These are phyloP conservation scores for Debaryomycetaceae sp. DNA, from an alignment of 1,139 yeast genomes.

Conservation along the genomic window DNA sequence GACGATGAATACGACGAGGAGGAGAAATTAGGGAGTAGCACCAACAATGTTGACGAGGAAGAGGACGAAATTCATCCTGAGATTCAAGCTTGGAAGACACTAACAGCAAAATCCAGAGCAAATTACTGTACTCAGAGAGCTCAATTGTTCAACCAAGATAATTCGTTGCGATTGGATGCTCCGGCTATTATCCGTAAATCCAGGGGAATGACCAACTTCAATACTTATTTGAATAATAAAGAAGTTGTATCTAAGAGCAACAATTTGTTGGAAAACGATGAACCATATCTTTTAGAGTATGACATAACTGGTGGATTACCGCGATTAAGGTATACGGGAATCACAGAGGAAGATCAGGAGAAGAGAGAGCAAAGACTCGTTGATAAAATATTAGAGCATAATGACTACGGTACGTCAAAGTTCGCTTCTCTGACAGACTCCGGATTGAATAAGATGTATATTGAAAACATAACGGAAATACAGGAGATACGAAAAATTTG, in stretches of 20 bases:
- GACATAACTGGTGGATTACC: constrained; percentile 84
- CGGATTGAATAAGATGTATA: constrained; percentile 62
- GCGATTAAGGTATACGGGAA: constrained; percentile 52
- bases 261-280: constrained; percentile 55
- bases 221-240: constrained; percentile 43
- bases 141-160: constrained; percentile 55
- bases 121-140: constrained; percentile 70
- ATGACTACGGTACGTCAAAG: constrained; percentile 24
- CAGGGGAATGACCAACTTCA: constrained; percentile 55
- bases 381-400: constrained; percentile 32
- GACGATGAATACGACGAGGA: constrained; percentile 21
- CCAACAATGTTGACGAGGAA: constrained; percentile 35
- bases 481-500: constrained; percentile 87
- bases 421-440: constrained; percentile 36
- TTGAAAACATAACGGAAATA: constrained; percentile 69
- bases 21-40: constrained; percentile 22
- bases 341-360: constrained; percentile 43
- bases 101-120: constrained; percentile 78
- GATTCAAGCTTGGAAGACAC: constrained; percentile 73
- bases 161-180: constrained; percentile 58
- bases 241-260: constrained; percentile 40
- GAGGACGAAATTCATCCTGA: constrained; percentile 64
- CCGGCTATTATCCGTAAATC: constrained; percentile 65
- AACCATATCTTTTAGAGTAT: constrained; percentile 75
- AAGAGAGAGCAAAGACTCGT: constrained; percentile 48